Conservation (phyloP, 2,329 filamentous ascomycete species). For the Calcarisporium arbuscula region DNA sequence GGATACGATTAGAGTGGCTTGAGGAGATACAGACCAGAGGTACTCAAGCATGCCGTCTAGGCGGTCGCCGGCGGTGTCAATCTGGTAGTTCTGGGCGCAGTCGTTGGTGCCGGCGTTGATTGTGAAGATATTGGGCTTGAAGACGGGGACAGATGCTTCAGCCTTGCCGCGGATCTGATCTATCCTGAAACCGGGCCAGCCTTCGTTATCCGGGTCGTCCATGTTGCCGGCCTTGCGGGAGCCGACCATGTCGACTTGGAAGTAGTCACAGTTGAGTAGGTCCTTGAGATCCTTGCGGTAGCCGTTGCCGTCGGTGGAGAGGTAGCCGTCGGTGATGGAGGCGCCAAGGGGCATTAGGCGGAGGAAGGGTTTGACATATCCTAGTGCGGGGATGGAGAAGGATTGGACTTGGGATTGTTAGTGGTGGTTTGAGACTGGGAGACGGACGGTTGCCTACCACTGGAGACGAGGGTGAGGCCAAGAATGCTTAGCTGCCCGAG, state of each 20-base stretch:
- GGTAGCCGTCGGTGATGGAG: slow-evolving; percentile 33
- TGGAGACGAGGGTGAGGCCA: slow-evolving; percentile 18
- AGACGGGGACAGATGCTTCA: slow-evolving; percentile 19
- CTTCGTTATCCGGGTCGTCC: slow-evolving; percentile 36
- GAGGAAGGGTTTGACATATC: slow-evolving; percentile 19
- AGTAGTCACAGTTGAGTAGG: slow-evolving; percentile 23
- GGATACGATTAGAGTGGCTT: slow-evolving; percentile 29
- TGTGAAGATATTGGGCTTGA: slow-evolving; percentile 32
- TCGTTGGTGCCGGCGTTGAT: slow-evolving; percentile 41
- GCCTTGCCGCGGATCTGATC: slow-evolving; percentile 30
- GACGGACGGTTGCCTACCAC: slow-evolving; percentile 5
- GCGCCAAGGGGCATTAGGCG: slow-evolving; percentile 39
- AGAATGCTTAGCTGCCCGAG: slow-evolving; percentile 11
- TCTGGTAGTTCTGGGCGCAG: slow-evolving; percentile 25
- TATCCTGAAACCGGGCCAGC: slow-evolving; percentile 36
- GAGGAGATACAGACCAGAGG: slow-evolving; percentile 23
- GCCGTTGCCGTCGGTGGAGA: slow-evolving; percentile 31
- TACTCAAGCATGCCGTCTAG: slow-evolving; percentile 29
- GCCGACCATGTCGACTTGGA: slow-evolving; percentile 32
- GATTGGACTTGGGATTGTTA: slow-evolving; percentile 1
- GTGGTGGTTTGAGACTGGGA: not conserved
- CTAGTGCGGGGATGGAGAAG: not conserved
- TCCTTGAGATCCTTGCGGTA: slow-evolving; percentile 28
- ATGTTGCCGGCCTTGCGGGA: slow-evolving; percentile 31
- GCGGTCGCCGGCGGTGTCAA: slow-evolving; percentile 22